Conservation (phyloP, 176 grass and related monocot genomes). For the Triticum dicoccoides region DNA sequence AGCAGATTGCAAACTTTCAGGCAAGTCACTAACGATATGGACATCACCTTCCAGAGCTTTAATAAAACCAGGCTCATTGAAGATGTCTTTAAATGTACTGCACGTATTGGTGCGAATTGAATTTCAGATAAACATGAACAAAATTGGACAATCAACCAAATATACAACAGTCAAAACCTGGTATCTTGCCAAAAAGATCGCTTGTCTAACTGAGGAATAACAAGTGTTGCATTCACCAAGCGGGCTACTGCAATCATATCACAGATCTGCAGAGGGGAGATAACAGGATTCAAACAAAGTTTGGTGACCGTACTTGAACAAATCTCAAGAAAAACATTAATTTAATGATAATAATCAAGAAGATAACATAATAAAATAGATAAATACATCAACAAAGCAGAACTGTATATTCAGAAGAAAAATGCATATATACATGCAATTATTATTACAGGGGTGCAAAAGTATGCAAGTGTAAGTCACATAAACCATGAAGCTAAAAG, state of each 20-base stretch:
- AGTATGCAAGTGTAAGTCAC: neutral
- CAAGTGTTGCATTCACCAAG: conserved; percentile 90
- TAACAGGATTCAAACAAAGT: conserved; percentile 10
- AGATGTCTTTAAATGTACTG: conserved; percentile 88
- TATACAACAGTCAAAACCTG: conserved; percentile 49
- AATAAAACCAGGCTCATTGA: conserved; percentile 75
- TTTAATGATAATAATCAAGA: neutral
- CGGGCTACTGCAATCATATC: conserved; percentile 95
- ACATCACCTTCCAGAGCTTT: conserved; percentile 85
- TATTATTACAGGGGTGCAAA: neutral
- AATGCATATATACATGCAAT: neutral
- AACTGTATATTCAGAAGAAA: conserved; percentile 9
- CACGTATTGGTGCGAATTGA: conserved; percentile 1
- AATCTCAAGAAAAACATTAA: neutral
- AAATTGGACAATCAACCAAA: neutral
- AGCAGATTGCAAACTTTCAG: conserved; percentile 64
- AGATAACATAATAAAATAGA: neutral
- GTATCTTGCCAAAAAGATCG: conserved; percentile 96
- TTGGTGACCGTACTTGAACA: neutral
- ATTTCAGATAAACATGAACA: conserved; percentile 11
- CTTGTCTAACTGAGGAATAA: conserved; percentile 93
- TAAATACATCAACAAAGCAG: neutral
- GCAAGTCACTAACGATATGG: conserved; percentile 60
- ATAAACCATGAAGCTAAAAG: conserved; percentile 10
- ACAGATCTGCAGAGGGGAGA: conserved; percentile 62